A percentile compares a stretch with the other conserved stretches of the same genome.
Conservation (phyloP, 1,284 basidiomycete species). For the Cryptococcus sp. region DNA sequence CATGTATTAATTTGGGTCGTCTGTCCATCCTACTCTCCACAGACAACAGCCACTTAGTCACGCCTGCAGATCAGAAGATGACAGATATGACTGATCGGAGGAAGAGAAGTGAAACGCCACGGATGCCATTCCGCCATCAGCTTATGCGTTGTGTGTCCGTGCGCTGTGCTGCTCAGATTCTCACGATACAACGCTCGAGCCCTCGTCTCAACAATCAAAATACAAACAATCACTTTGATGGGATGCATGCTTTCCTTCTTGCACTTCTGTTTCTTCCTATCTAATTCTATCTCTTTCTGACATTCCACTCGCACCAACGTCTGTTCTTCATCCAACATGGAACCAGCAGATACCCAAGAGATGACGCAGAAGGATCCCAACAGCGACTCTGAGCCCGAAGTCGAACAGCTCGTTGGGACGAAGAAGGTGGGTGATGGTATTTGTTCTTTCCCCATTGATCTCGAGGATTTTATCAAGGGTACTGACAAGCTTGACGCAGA, state of each 20-base stretch:
- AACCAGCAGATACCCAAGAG: too few species aligned
- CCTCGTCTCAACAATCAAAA: not conserved
- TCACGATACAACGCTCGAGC: not conserved
- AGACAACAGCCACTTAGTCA: too few species aligned
- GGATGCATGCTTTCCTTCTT: not conserved
- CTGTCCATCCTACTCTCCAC: too few species aligned
- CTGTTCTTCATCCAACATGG: not conserved
- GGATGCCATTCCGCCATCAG: too few species aligned
- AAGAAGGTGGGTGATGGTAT: conserved; percentile 36
- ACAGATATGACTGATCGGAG: too few species aligned
- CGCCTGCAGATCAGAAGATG: too few species aligned
- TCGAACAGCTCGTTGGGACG: conserved; percentile 50
- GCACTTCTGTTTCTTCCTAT: not conserved
- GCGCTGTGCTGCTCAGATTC: not conserved
- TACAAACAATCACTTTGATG: not conserved
- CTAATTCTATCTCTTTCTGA: not conserved
- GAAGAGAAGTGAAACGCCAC: too few species aligned
- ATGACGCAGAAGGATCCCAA: not conserved
- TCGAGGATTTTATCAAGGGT: not conserved
- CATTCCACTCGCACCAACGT: not conserved
- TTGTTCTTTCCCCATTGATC: not conserved
- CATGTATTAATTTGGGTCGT: not conserved
- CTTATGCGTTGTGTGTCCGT: too few species aligned
- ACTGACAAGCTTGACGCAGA: not conserved
- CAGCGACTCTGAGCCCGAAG: conserved; percentile 53